Evolutionary conservation across 164 flowering plant species (phyloP), one percentile per base, ranked within the genome.

Genomic region (Chloranthus sessilifolius): DNA sequence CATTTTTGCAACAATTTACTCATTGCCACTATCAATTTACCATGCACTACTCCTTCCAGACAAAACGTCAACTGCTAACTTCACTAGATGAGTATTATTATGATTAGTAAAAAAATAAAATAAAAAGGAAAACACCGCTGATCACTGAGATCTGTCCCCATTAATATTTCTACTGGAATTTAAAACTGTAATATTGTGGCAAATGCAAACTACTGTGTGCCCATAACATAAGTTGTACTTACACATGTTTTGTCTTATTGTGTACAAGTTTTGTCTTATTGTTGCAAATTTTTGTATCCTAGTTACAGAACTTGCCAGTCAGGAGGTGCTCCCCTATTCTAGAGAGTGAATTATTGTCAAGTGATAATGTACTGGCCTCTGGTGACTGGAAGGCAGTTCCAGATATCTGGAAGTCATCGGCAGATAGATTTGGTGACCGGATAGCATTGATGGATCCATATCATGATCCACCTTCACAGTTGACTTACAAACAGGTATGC

Each of bases 331-430:
- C 92, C 11, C 96, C 96, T 36, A 44, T 76, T 50, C 73, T 88
- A 12, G 96, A 88, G 55, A 64, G 80, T 50, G 59, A 35, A 16
- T 53, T 70, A 9, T 47, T 74, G 29, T 60, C 79, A 20, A 49
- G 53, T 23, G 65, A 64, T 58, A 64, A 55, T 40, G 50, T 56
- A 7, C 37, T 64, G 67, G 48, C 55, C 15, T 66, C 75, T 56
- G 58, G 57, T 33, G 85, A 85, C 20, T 85, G 91, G 92, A 72
- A 66, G 62, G 68, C 83, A 8, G 83, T 91, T 51, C 96, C 96
- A 24, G 98, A 91, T 51, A 87, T 91, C 43, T 91, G 98, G 98
- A 87, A 80, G 64, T 67, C 75, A 22, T 63, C 83, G 22, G 87
- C 95, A 3, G 95, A 91, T 42, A 87, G 67, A 45, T 91, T 62